These are phyloP conservation scores for Hortaea werneckii DNA, from an alignment of 2,329 filamentous ascomycete species.

Conservation along the genomic window DNA sequence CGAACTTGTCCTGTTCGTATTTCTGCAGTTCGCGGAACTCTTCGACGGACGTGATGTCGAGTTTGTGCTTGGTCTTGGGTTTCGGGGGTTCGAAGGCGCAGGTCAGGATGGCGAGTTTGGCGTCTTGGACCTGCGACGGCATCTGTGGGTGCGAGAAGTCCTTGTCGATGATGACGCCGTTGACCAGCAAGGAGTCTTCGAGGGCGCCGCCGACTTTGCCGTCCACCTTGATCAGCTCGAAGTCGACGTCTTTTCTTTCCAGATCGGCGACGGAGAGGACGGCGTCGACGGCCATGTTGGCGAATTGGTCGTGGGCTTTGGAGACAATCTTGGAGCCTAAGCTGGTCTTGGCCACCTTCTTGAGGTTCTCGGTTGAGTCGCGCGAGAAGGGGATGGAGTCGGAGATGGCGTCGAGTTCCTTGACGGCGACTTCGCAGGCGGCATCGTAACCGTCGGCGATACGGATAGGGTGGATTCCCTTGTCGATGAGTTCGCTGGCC, in stretches of 20 bases:
- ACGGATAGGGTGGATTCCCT: slow-evolving; percentile 97
- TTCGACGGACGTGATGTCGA: slow-evolving; percentile 92
- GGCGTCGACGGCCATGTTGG: slow-evolving; percentile 92
- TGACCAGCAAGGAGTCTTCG: slow-evolving; percentile 88
- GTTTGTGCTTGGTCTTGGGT: slow-evolving; percentile 99
- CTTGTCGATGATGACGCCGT: slow-evolving; percentile 98
- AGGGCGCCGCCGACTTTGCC: slow-evolving; percentile 92
- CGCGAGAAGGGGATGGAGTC: slow-evolving; percentile 80
- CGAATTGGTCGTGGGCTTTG: slow-evolving; percentile 96
- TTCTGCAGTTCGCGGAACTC: slow-evolving; percentile 97
- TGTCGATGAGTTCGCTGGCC: slow-evolving; percentile 95
- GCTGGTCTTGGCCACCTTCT: slow-evolving; percentile 92
- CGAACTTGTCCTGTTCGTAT: slow-evolving; percentile 93
- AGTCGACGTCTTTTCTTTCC: slow-evolving; percentile 93
- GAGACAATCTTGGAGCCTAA: slow-evolving; percentile 98
- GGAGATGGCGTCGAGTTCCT: slow-evolving; percentile 84
- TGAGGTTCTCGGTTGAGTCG: slow-evolving; percentile 71
- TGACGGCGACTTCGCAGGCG: slow-evolving; percentile 91
- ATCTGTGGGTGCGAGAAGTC: slow-evolving; percentile 99
- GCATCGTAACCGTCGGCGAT: slow-evolving; percentile 98
- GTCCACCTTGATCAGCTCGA: slow-evolving; percentile 98
- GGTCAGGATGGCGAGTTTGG: slow-evolving; percentile 93
- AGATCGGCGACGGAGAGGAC: slow-evolving; percentile 93
- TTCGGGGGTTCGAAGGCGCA: slow-evolving; percentile 98
- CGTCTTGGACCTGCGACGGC: slow-evolving; percentile 88